A percentile compares a stretch with the other conserved stretches of the same genome.
Evolutionary conservation across 169 alveolate species (phyloP).

Genomic region (Toxoplasma gondii): DNA sequence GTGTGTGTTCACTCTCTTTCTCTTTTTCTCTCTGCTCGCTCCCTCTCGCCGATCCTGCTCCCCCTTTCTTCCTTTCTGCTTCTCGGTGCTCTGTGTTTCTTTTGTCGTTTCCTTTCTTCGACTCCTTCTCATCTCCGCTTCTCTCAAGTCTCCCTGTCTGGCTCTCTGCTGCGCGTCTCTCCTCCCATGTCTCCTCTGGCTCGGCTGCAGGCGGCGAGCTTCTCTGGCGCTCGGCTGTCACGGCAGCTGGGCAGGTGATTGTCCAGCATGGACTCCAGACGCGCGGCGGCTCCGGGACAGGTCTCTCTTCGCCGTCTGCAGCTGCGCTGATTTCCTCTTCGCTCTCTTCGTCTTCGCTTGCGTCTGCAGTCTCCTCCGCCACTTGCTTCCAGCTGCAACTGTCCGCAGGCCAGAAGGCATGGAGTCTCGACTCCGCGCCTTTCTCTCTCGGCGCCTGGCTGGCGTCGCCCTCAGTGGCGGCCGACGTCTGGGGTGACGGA

Average conservation of each 20-base stretch:
- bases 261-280: neutral
- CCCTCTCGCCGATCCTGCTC: neutral
- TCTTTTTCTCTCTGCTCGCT: neutral
- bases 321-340: neutral
- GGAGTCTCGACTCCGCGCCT: neutral
- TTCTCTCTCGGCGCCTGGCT: neutral
- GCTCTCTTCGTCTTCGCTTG: constrained; percentile 27
- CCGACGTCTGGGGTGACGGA: constrained; percentile 50
- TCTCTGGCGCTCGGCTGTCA: constrained; percentile 61
- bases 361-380: constrained; percentile 14
- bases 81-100: neutral
- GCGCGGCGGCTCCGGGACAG: neutral
- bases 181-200: no score
- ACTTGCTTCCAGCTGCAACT: neutral
- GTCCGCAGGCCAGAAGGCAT: neutral
- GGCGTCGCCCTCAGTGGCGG: neutral
- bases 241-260: constrained; percentile 55
- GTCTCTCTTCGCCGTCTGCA: neutral
- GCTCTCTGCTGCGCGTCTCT: neutral
- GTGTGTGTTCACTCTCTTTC: neutral
- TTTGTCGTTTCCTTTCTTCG: neutral
- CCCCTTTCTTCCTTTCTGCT: neutral
- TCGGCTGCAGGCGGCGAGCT: constrained; percentile 52
- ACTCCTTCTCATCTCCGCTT: neutral
- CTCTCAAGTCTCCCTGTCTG: neutral